Base-by-base conservation (phyloP, 2,329 filamentous ascomycete species). In the Magnaporthiopsis rhizophila region DNA sequence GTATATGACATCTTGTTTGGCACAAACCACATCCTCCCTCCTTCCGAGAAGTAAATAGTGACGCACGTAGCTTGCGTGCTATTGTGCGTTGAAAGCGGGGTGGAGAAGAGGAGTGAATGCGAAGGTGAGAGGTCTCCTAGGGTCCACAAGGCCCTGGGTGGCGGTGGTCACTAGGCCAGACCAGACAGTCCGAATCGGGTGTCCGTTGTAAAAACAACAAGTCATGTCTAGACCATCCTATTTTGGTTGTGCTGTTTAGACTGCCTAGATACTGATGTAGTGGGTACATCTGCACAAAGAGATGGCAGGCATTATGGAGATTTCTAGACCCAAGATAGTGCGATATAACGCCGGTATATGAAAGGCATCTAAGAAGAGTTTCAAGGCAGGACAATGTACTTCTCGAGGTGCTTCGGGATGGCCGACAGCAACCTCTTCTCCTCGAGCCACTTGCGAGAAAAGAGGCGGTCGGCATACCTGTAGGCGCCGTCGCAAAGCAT, bases 401-500 rank as follows among this genome's bases (percentile, higher is more conserved):
- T 97, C 75, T 90, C 86, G 74, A 98, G 77, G 73, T 91, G 88
- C 79, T 91, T 84, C 8, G 95, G 95, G 74, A 99, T 89, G 58
- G 92, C 88, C 34, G 80, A 85, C 59, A 95, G 76, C 68, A 99
- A 79, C 65, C 89, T 90, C 86, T 98, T 99, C 72, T 88, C 86
- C 75, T 87, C 83, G 69, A 99, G 78, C 95, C 95, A 99, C 76
- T 89, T 93, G 75, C 86, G 86, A 59, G 91, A 96, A 79, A 99
- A 99, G 67, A 99, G 76, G 50, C 95, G 83, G 68, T 99, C 95
- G 6, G 95, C 95, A 75, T 99, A 99, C 72, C 95, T 82, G 74
- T 99, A 98, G n/a, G 95, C 95, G 66, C 95, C 95, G 74, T 99
- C 95, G 73, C 92, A 97, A 59, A 99, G 83, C 65, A 98, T 85